Conservation (phyloP, 345 rosid genomes). For the Syzygium jambos region DNA sequence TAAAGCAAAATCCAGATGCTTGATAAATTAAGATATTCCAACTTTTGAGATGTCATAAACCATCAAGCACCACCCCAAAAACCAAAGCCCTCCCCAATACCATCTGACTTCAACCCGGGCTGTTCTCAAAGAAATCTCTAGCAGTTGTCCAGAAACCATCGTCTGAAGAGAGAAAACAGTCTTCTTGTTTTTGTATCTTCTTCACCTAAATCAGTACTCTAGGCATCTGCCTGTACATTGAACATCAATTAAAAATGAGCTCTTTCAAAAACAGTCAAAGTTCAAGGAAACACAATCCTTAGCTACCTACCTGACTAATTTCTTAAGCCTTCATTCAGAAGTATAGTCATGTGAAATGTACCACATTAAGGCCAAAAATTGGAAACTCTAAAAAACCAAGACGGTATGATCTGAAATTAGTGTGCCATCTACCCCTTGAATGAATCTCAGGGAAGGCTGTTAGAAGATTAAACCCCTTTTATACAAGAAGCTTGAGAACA, state of each 20-base stretch:
- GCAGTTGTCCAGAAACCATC: not conserved
- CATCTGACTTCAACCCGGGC: not conserved
- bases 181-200: not conserved
- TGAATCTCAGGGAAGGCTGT: not conserved
- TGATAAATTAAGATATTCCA: not conserved
- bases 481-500: not conserved
- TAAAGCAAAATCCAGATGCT: not conserved
- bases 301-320: not conserved
- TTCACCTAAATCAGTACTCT: not conserved
- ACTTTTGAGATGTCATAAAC: not conserved
- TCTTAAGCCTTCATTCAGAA: not conserved
- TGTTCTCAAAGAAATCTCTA: not conserved
- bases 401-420: not conserved
- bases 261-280: not conserved
- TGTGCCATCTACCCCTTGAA: not conserved
- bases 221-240: not conserved
- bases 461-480: not conserved
- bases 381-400: not conserved
- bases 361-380: not conserved
- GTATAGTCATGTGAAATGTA: not conserved
- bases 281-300: not conserved
- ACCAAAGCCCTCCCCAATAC: not conserved
- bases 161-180: not conserved
- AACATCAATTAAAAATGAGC: not conserved
- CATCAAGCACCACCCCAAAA: not conserved